Evolutionary conservation across 1,139 yeast genomes (phyloP).

Genomic region (Suzukiozyma palmioleophila): DNA sequence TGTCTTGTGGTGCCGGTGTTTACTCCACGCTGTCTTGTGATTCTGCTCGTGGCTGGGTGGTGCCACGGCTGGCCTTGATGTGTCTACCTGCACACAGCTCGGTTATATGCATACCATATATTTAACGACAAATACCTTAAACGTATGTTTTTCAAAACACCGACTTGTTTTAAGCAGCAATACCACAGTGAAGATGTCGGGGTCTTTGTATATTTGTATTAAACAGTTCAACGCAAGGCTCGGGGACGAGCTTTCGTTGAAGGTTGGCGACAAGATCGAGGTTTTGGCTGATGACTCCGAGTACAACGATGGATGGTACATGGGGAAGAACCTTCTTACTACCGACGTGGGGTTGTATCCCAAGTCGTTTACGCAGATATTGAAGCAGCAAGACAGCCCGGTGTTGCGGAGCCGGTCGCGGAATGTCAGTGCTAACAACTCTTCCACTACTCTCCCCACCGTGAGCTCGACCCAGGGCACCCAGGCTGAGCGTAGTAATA

Average conservation of each 20-base stretch:
- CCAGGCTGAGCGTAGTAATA: no score
- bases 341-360: conserved; percentile 85
- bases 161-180: neutral
- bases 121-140: neutral
- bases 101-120: neutral
- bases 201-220: conserved; percentile 48
- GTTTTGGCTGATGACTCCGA: conserved; percentile 90
- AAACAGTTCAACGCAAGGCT: conserved; percentile 84
- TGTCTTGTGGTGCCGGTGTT: no score
- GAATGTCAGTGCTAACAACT: conserved; percentile 5
- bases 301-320: conserved; percentile 97
- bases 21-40: no score
- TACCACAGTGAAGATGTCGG: conserved; percentile 4
- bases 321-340: conserved; percentile 73
- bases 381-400: conserved; percentile 17
- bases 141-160: neutral
- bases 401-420: conserved; percentile 59
- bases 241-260: conserved; percentile 81
- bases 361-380: conserved; percentile 66
- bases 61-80: neutral
- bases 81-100: neutral
- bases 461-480: no score
- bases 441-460: conserved; percentile 31
- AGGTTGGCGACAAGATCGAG: conserved; percentile 81
- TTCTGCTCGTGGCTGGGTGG: no score